A percentile compares a stretch with the other conserved stretches of the same genome.
Evolutionary conservation across 2,329 filamentous ascomycete species (phyloP).

Genomic region (Ploettnerulaceae sp.): DNA sequence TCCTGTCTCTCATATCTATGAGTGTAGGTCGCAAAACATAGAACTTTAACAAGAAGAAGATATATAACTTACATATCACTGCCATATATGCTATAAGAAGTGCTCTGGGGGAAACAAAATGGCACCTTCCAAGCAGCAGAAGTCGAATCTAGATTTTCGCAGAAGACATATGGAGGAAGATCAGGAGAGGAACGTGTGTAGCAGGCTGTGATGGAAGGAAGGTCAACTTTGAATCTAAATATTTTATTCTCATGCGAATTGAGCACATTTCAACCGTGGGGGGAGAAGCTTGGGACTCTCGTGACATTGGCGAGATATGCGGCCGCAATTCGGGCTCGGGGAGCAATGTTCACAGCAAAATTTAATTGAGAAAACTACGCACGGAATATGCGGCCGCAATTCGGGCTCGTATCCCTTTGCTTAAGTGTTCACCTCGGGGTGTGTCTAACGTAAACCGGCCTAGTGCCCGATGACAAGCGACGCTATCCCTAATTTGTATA

Average conservation of each 20-base stretch:
- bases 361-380: too few species aligned
- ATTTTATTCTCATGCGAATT: background rate
- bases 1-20: background rate
- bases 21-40: background rate
- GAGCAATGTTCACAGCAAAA: too few species aligned
- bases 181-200: background rate
- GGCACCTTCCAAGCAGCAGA: background rate
- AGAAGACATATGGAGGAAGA: background rate
- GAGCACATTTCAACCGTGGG: background rate
- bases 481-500: background rate
- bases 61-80: background rate
- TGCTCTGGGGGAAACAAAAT: background rate
- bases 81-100: background rate
- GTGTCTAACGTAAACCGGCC: background rate
- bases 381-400: too few species aligned
- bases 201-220: background rate
- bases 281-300: too few species aligned
- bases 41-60: background rate
- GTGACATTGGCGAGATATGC: too few species aligned
- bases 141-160: background rate
- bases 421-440: background rate
- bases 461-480: background rate
- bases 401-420: background rate
- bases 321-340: too few species aligned
- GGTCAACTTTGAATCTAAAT: background rate